Percentiles rank a stretch among this genome's conserved stretches.
Conservation (phyloP, 805 yeast genomes). For the Blastobotrys peoriensis region DNA sequence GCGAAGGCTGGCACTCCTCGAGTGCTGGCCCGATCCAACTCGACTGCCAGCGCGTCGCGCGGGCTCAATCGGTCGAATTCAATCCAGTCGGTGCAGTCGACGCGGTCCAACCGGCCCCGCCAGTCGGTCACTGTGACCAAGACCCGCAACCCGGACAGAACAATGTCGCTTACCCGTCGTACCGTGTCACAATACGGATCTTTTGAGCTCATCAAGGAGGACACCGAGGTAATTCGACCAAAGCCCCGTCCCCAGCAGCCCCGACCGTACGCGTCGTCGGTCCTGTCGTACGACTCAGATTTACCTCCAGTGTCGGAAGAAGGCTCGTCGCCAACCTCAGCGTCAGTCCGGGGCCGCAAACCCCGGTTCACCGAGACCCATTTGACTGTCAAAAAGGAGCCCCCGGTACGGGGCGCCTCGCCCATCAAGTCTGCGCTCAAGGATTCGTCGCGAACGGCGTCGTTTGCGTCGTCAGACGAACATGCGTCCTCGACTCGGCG, state of each 20-base stretch:
- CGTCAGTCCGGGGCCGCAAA: background rate
- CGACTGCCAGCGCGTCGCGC: background rate
- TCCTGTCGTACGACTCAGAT: conserved; percentile 24
- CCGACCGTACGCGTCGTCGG: conserved; percentile 20
- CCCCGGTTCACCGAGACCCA: background rate
- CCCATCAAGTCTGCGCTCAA: conserved; percentile 32
- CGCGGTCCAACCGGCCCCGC: conserved; percentile 14
- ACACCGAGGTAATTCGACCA: conserved; percentile 23
- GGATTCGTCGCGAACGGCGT: conserved; percentile 13
- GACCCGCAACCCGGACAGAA: conserved; percentile 28
- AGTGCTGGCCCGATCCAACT: background rate
- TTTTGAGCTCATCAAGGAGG: conserved; percentile 26
- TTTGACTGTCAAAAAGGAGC: conserved; percentile 15
- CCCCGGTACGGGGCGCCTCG: conserved; percentile 26
- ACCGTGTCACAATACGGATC: conserved; percentile 33
- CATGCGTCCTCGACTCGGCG: conserved; percentile 4
- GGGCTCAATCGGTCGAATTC: conserved; percentile 10
- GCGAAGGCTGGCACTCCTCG: conserved; percentile 1
- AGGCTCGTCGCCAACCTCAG: conserved; percentile 3
- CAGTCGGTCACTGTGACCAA: conserved; percentile 10
- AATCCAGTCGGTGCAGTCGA: conserved; percentile 20
- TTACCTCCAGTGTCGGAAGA: conserved; percentile 24
- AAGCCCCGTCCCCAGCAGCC: background rate
- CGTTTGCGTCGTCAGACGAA: conserved; percentile 10
- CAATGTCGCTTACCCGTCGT: conserved; percentile 33